phyloP scores from a whole-genome alignment of 257 asterid species.

The Nicotiana noctiflora region DNA sequence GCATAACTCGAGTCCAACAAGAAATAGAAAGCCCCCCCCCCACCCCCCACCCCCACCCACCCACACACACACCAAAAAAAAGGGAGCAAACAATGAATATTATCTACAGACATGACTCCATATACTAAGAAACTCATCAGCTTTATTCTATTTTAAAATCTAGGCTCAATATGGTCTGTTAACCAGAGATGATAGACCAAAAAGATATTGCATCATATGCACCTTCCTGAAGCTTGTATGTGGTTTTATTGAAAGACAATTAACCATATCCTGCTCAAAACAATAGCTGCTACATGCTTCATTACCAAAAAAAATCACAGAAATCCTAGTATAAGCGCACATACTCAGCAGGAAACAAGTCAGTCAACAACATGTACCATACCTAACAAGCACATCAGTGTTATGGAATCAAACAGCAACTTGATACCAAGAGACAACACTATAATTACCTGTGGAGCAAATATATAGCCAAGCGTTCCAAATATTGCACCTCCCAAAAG shows the following conservation, averaged over 20 bases:
- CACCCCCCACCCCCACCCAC: too few species aligned
- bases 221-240: not conserved
- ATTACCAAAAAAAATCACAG: not conserved
- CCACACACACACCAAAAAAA: too few species aligned
- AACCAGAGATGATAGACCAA: not conserved
- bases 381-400: not conserved
- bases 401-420: not conserved
- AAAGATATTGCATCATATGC: not conserved
- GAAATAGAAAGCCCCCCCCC: not conserved
- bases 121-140: not conserved
- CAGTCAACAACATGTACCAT: not conserved
- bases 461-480: conserved; percentile 75
- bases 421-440: conserved; percentile 2
- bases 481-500: conserved; percentile 81
- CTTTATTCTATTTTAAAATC: not conserved
- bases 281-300: not conserved
- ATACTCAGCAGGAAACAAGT: not conserved
- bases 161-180: not conserved
- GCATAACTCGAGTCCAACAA: not conserved
- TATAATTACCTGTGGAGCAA: conserved; percentile 75
- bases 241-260: not conserved
- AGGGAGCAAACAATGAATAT: not conserved
- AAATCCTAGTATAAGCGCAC: not conserved
- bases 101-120: not conserved
- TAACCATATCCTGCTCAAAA: not conserved